Evolutionary conservation across 148 eudicot species (phyloP), one percentile per base, ranked within the genome.

Genomic region (Euryodendron excelsum): DNA sequence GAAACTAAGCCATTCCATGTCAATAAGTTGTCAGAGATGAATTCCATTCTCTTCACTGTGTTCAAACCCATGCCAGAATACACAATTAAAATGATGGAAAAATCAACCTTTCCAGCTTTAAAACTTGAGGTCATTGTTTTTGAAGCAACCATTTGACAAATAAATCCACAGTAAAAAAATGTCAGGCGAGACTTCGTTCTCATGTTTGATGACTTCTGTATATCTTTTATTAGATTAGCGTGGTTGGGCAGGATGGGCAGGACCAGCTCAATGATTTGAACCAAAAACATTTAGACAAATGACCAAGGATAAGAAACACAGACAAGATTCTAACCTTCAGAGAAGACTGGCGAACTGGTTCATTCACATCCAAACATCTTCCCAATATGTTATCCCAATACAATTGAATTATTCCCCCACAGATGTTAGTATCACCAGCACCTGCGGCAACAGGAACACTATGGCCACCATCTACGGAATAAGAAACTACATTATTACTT

Each of bases 371-470:
- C 77, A 96, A 80, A 81, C 94, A 84, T 87, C 99, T 96, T 47
- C 85, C 93, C 81, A 96, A 85, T 71, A 96, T 91, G 77, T 78
- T 82, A 47, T 84, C 84, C 99, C 99, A 96, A 74, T 96, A 93
- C 71, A 93, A 75, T 70, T 93, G 99, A 67, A 96, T 88, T 80
- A 93, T 96, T 75, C 98, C 97, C 15, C 99, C 99, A 83, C 97
- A 91, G 69, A 93, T 91, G 85, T 96, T 96, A 64, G 99, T 88
- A 81, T 96, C 99, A 80, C 99, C 99, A 44, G 97, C 98, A 84
- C 99, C 99, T 34, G 99, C 99, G 87, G 99, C 99, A 79, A 89
- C 94, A 75, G 99, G 98, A 69, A 93, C 99, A 77, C 64, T 86
- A 31, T 85, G 83, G 69, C 87, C 88, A 83, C 87, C 91, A 74